Conservation (phyloP, 1,139 yeast species). For the Pneumocystis sp. region DNA sequence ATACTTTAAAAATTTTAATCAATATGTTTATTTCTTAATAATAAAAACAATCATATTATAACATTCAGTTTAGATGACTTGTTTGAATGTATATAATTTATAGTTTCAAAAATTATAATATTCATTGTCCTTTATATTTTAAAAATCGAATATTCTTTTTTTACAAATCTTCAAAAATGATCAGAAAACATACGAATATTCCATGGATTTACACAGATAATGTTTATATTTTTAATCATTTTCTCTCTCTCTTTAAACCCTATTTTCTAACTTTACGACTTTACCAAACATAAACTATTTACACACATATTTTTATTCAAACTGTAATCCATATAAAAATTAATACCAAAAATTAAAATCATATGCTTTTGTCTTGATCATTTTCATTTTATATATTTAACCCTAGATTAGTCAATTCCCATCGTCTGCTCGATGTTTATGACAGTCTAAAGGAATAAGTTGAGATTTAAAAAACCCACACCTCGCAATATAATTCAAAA, state of each 20-base stretch:
- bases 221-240: too few relatives aligned
- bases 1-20: background rate
- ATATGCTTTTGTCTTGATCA: background rate
- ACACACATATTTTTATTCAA: background rate
- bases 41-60: background rate
- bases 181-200: background rate
- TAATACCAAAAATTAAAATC: too few relatives aligned
- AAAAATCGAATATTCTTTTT: background rate
- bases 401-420: too few relatives aligned
- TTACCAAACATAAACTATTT: background rate
- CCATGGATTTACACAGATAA: background rate
- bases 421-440: background rate
- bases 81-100: background rate
- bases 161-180: background rate
- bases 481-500: background rate
- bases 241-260: background rate
- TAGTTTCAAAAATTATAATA: background rate
- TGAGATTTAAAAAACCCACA: too few relatives aligned
- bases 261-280: background rate
- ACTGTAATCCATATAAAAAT: too few relatives aligned
- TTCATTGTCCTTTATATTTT: background rate
- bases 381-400: too few relatives aligned
- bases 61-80: background rate
- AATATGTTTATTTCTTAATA: background rate
- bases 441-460: background rate